Base-by-base conservation (phyloP, 352 stramenopile species). In the Phytophthora cryptogea region DNA sequence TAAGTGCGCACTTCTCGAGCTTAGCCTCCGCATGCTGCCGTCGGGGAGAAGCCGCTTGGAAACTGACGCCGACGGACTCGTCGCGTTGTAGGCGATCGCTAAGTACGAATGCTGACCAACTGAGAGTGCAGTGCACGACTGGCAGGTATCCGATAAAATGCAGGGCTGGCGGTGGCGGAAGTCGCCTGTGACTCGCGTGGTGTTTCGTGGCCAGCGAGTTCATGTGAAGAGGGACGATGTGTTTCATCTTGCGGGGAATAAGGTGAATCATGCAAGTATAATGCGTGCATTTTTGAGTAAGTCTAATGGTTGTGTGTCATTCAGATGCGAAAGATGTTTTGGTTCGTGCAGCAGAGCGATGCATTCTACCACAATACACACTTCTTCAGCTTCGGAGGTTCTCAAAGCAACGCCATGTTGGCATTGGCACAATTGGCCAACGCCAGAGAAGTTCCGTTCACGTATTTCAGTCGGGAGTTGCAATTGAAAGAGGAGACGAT, bases 351-450 rank as follows among this genome's bases (percentile, higher is more conserved):
- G 47, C 84, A 95, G 55, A 63, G 77, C 45, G 73, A 78, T 23
- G 53, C 50, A 0, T 95, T 89, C 66, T 95, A 47, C 27, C 8
- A 36, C 68, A 66, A 80, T 26, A 58, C 68, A 7, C 83, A 93
- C 48, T 48, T 95, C 23, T 60, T 89, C 35, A 95, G 84, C 68
- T 94, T 78, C 49, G 86, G 86, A 14, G 86, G 86, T 1, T 72
- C 86, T 9, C 84, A 94, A 58, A 95, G 86, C 60, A 95, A 95
- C 52, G 86, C 86, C 33, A 95, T 95, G 86, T 59, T 94, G 36
- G 84, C 86, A 8, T 72, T 95, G 47, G 86, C 86, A 6, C 86
- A 95, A 59, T 49, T 95, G 31, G 83, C 86, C n/a, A 68, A 88
- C 42, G 64, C 64, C n/a, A 84, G 83, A 66, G 45, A 42, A 35